Evolutionary conservation across 768 basidiomycete genomes (phyloP), one percentile per base, ranked within the genome.

Genomic region (Leccinum sublutescens): DNA sequence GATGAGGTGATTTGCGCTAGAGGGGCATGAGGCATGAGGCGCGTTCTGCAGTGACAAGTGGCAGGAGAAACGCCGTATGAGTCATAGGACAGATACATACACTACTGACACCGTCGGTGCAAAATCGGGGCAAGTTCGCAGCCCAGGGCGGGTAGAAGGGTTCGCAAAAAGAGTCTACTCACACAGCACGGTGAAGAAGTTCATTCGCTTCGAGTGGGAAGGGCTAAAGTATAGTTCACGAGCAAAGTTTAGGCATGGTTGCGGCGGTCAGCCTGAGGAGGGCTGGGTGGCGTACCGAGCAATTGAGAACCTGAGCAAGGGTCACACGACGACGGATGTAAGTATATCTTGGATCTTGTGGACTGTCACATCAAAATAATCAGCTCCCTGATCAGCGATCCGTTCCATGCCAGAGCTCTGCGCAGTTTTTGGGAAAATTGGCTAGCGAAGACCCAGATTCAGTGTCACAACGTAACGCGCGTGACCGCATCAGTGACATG

Each of bases 1-100:
- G 58, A 62, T 61, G 66, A 51, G 54, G 21, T 57, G 64, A 71
- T 65, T 56, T 60, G 47, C 61, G 55, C 36, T 40, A 38, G 56
- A 36, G 10, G 15, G 49, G 54, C 67, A 68, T 54, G 70, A 65
- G 70, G 68, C 62, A 59, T 33, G 33, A 48, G 49, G 58, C 53
- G 47, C 33, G 4, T 34, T 21, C 8, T 36, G 54, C 40, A 47
- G 43, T 51, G 52, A 53, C 62, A 51, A 45, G 33, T 33, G 51
- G 33, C 29, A 53, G 62, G 14, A 58, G 62, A 27, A 47, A 62
- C 61, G 56, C 56, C 53, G 53, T 55, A 56, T 64, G 56, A 66
- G 58, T 66, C 62, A 66, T 47, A 21, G 25, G 21, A 14, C 34
- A 40, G 17, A 40, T 40, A 25, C 17, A 40, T 40, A 50, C 56